Base-by-base conservation (phyloP, 2,329 filamentous ascomycete species). In the Fonsecaea multimorphosa region DNA sequence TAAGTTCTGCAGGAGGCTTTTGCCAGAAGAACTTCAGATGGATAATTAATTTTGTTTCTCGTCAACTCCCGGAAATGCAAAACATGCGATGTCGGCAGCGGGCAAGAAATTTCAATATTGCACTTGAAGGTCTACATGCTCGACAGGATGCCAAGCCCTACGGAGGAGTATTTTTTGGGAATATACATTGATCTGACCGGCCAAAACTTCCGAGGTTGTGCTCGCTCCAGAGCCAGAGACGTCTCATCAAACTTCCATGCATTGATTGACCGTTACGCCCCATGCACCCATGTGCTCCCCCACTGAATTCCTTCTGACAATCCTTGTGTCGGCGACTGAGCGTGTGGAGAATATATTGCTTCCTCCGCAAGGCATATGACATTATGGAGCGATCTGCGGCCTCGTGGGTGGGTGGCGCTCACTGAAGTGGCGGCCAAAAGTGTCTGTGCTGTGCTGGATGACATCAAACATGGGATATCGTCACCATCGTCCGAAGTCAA, bases 61-160 rank as follows among this genome's bases (percentile, higher is more conserved):
- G 1, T 11, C 6, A 49, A 34, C 11, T 36, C 22, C 54, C 34
- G 14, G 22, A 27, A 12, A 22, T 29, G 38, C 38, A 59, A 58
- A 38, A 34, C 38, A 16, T 40, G 38, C 38, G 38, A 40, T n/a
- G n/a, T n/a, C 11, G n/a, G 38, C n/a, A 40, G 14, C 38, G n/a
- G 5, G 24, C 38, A 59, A 34, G 57, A 31, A 22, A 51, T 49
- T 49, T 49, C 19, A 24, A 49, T 24, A 49, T 24, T 49, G 44
- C 44, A 14, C 44, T 24, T 24, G 2, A 49, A 24, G 44, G 44
- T 49, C 44, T 49, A 49, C 7, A 24, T 27, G 8, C 44, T 24
- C 44, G 19, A 49, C 44, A 19, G 24, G 14, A 9, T 24, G 44
- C 44, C 44, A 49, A 49, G 19, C 19, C 8, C 44, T 49, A 49